Percentiles rank a stretch among this genome's conserved stretches.
Evolutionary conservation across 176 grass and related monocot species (phyloP).

Genomic region (Zea mays): DNA sequence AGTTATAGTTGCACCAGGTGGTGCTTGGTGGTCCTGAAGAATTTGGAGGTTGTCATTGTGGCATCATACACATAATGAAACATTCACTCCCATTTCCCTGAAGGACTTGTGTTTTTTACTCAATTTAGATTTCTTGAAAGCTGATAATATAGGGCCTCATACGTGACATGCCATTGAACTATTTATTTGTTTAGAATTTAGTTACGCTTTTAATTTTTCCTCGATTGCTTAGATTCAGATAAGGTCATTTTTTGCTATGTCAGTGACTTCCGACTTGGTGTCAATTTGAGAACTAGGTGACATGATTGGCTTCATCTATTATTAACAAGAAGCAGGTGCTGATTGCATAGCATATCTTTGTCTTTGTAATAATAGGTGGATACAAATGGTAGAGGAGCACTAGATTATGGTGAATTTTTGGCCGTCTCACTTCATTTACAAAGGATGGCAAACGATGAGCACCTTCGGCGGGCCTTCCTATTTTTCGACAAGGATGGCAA

Average conservation of each 20-base stretch:
- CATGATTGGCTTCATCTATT: background rate
- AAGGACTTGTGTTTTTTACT: background rate
- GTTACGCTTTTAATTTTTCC: background rate
- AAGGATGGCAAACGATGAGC: slow-evolving; percentile 82
- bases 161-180: background rate
- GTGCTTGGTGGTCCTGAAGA: background rate
- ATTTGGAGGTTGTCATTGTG: background rate
- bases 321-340: background rate
- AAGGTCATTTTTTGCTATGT: slow-evolving; percentile 6
- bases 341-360: slow-evolving; percentile 22
- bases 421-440: slow-evolving; percentile 84
- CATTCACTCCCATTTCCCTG: background rate
- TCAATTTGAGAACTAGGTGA: slow-evolving; percentile 13
- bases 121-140: slow-evolving; percentile 4
- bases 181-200: slow-evolving; percentile 8
- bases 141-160: background rate
- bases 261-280: background rate
- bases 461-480: slow-evolving; percentile 72
- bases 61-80: slow-evolving; percentile 2
- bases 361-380: slow-evolving; percentile 59
- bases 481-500: slow-evolving; percentile 80
- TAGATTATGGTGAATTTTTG: slow-evolving; percentile 93
- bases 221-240: slow-evolving; percentile 7
- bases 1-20: slow-evolving; percentile 13
- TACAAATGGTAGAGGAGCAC: slow-evolving; percentile 61